Conservation (phyloP, 129 eudicot genomes). For the Deinandra increscens region DNA sequence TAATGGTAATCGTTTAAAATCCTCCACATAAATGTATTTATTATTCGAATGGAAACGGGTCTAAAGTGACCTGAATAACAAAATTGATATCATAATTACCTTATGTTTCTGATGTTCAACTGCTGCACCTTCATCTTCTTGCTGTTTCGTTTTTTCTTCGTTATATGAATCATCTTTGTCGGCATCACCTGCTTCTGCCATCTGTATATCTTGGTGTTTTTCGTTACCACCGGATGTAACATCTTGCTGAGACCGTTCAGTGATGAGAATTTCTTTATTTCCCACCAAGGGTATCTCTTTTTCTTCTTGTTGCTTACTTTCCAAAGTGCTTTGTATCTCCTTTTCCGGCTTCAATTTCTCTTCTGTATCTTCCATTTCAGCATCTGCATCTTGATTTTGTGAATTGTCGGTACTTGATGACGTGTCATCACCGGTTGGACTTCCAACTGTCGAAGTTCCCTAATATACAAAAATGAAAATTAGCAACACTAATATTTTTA, state of each 20-base stretch:
- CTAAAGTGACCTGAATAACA: neutral
- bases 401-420: conserved; percentile 74
- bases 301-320: conserved; percentile 35
- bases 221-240: conserved; percentile 44
- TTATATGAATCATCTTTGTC: conserved; percentile 28
- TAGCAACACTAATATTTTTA: neutral
- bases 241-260: conserved; percentile 42
- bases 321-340: conserved; percentile 33
- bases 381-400: conserved; percentile 52
- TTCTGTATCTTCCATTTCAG: conserved; percentile 53
- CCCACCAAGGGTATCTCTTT: conserved; percentile 20
- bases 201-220: conserved; percentile 25
- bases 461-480: conserved; percentile 21
- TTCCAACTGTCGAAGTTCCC: conserved; percentile 60
- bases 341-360: conserved; percentile 47
- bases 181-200: conserved; percentile 39
- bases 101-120: conserved; percentile 48
- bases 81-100: conserved; percentile 36
- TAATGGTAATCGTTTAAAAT: neutral
- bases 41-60: neutral
- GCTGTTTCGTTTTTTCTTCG: conserved; percentile 28
- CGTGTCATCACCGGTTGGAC: conserved; percentile 63
- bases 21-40: neutral
- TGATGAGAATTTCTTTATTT: conserved; percentile 38
- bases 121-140: conserved; percentile 35